Percentiles rank a stretch among this genome's conserved stretches.
phyloP scores from a whole-genome alignment of 1,284 basidiomycete genomes.

The Ustilago curta region DNA sequence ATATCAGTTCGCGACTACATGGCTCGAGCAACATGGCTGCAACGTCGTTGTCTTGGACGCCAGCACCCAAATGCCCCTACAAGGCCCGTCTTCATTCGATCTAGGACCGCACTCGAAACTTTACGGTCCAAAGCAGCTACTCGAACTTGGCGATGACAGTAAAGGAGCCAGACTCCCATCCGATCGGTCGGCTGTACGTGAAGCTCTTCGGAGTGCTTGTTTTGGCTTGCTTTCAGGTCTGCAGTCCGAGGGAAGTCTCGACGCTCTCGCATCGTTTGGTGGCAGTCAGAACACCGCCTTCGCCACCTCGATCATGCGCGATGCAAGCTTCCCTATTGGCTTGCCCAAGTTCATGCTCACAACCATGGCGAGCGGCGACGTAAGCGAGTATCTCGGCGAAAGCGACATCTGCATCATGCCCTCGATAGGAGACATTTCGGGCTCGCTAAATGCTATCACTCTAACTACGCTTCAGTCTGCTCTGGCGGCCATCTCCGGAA shows the following conservation, averaged over 20 bases:
- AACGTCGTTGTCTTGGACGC: constrained; percentile 25
- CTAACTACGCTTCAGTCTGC: constrained; percentile 25
- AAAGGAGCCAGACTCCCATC: background rate
- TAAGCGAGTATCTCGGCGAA: constrained; percentile 42
- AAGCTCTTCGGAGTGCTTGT: constrained; percentile 20
- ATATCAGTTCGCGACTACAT: constrained; percentile 33
- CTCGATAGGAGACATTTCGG: constrained; percentile 46
- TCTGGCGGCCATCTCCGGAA: constrained; percentile 38
- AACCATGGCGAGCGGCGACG: constrained; percentile 46
- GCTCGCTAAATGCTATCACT: constrained; percentile 42
- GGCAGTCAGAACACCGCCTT: constrained; percentile 47
- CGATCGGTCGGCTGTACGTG: constrained; percentile 21
- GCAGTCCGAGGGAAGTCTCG: constrained; percentile 7
- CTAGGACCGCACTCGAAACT: constrained; percentile 13
- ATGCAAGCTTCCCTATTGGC: constrained; percentile 30
- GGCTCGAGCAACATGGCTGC: constrained; percentile 30
- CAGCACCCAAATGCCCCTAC: constrained; percentile 21
- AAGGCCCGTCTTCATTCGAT: constrained; percentile 18
- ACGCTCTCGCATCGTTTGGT: constrained; percentile 42
- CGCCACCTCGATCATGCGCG: constrained; percentile 45
- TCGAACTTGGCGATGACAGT: background rate
- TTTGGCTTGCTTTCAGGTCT: constrained; percentile 9
- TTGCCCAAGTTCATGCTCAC: constrained; percentile 49
- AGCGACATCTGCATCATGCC: constrained; percentile 49
- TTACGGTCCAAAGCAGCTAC: constrained; percentile 18